Conservation (phyloP, 2,329 filamentous ascomycete species). For the Seiridium cupressi region DNA sequence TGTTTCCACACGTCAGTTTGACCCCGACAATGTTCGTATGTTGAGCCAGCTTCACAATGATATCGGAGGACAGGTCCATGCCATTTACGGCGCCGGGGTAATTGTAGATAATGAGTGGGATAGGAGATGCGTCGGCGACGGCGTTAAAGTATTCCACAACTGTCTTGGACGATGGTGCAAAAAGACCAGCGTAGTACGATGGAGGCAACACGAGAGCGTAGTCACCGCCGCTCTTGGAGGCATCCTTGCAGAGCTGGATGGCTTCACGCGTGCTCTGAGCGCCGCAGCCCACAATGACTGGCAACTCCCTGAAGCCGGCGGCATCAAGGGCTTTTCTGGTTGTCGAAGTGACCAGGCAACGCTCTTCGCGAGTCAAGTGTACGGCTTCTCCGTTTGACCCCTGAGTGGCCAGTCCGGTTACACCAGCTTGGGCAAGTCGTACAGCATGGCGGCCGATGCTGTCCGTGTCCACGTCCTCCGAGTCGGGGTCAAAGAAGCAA, state of each 20-base stretch:
- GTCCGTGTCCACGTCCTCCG: conserved; percentile 65
- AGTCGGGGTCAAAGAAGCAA: conserved; percentile 66
- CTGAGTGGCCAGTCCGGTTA: conserved; percentile 73
- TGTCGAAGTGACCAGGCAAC: conserved; percentile 64
- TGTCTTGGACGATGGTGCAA: conserved; percentile 59
- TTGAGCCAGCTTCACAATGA: conserved; percentile 55
- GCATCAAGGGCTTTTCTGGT: conserved; percentile 69
- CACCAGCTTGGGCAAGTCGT: conserved; percentile 70
- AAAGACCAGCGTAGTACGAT: conserved; percentile 70
- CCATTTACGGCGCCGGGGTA: conserved; percentile 64
- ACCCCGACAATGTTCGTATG: conserved; percentile 68
- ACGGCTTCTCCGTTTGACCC: conserved; percentile 84
- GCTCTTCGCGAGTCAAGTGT: conserved; percentile 70
- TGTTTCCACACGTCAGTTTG: conserved; percentile 70
- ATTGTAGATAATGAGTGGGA: conserved; percentile 70
- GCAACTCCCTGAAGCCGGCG: conserved; percentile 63
- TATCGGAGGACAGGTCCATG: conserved; percentile 62
- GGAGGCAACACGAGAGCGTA: conserved; percentile 76
- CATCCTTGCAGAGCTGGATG: conserved; percentile 67
- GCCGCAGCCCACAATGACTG: conserved; percentile 75
- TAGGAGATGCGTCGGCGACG: conserved; percentile 61
- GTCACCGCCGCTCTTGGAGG: conserved; percentile 67
- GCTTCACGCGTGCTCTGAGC: conserved; percentile 72
- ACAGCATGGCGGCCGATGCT: conserved; percentile 62
- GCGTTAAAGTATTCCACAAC: conserved; percentile 65